Evolutionary conservation across 805 yeast species (phyloP).

Genomic region (Saccharomycopsis amapae): DNA sequence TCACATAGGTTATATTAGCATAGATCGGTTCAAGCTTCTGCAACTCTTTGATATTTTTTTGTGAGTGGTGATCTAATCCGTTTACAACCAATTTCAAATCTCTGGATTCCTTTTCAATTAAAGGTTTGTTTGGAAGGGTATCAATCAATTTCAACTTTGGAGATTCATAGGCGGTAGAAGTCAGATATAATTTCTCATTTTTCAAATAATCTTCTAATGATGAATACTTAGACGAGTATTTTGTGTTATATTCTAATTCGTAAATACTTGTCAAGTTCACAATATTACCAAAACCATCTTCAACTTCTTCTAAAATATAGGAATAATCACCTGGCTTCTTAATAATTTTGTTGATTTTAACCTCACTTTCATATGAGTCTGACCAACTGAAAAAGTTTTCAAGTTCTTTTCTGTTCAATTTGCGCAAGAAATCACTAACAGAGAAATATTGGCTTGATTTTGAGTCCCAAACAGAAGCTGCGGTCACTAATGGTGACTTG

Average conservation of each 20-base stretch:
- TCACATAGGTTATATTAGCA: constrained; percentile 29
- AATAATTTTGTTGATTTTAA: constrained; percentile 34
- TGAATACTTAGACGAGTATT: background rate
- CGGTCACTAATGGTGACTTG: constrained; percentile 41
- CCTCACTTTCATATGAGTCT: constrained; percentile 35
- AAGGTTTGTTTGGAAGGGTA: constrained; percentile 10
- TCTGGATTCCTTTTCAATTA: constrained; percentile 14
- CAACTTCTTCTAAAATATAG: constrained; percentile 50
- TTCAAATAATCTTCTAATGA: constrained; percentile 15
- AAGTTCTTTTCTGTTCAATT: constrained; percentile 10
- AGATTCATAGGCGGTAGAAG: constrained; percentile 46
- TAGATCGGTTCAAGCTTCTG: constrained; percentile 27
- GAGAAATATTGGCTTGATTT: constrained; percentile 7
- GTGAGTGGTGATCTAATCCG: constrained; percentile 3
- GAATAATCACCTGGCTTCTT: constrained; percentile 43
- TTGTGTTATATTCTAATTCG: constrained; percentile 27
- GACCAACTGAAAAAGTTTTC: constrained; percentile 29
- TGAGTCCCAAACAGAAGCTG: constrained; percentile 11
- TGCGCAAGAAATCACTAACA: constrained; percentile 5
- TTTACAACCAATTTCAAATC: constrained; percentile 16
- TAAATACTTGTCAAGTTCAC: constrained; percentile 35
- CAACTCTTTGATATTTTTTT: constrained; percentile 7
- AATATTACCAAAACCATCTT: constrained; percentile 61
- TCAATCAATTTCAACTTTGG: constrained; percentile 46
- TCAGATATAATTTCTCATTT: constrained; percentile 6